Conservation (phyloP, 257 asterid genomes). For the Capsicum chinense region DNA sequence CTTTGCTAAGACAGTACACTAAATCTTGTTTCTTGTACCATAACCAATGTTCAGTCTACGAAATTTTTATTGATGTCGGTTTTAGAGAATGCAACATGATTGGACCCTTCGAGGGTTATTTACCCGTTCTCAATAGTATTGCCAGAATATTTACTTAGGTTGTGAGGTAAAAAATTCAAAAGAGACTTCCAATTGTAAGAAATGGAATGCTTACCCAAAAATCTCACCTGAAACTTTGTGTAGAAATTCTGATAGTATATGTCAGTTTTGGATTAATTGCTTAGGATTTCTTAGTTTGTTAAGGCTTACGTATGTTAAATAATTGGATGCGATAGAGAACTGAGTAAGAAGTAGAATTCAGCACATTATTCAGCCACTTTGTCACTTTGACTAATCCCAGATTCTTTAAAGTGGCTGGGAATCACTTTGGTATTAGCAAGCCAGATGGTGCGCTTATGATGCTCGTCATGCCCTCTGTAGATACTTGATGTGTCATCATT, state of each 20-base stretch:
- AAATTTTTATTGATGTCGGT: neutral
- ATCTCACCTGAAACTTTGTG: constrained; percentile 1
- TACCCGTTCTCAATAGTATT: neutral
- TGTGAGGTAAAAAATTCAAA: neutral
- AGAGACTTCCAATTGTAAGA: neutral
- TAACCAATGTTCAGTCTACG: neutral
- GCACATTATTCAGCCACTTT: constrained; percentile 11
- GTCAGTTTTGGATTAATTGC: neutral
- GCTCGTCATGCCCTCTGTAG: neutral
- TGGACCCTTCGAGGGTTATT: neutral
- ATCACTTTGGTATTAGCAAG: neutral
- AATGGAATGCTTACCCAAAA: neutral
- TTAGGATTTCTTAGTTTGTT: neutral
- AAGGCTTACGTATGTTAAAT: neutral
- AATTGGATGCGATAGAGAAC: neutral
- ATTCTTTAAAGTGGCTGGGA: too few relatives aligned
- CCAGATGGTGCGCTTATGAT: neutral
- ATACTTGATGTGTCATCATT: neutral
- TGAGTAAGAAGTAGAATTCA: neutral
- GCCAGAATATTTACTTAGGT: neutral
- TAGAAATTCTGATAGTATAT: neutral
- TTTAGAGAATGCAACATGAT: neutral
- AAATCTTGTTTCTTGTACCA: neutral
- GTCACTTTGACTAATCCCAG: neutral
- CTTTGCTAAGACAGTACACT: neutral